These are phyloP conservation scores for Wickerhamomyces queroliae DNA, from an alignment of 805 yeast species.

Conservation along the genomic window DNA sequence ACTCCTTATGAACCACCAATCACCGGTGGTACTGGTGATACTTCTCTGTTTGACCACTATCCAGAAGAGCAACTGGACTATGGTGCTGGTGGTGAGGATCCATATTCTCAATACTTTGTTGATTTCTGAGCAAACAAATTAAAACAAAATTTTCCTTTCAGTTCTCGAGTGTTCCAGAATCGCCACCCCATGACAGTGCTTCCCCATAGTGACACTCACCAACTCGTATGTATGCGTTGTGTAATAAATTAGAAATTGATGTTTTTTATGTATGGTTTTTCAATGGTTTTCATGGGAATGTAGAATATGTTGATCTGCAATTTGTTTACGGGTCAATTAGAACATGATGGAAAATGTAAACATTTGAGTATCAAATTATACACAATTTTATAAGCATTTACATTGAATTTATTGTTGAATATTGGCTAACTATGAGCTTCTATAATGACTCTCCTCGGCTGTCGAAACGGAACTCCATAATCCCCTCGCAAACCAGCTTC, in stretches of 20 bases:
- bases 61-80: conserved; percentile 86
- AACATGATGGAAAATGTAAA: not conserved
- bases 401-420: not conserved
- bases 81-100: conserved; percentile 72
- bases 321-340: not conserved
- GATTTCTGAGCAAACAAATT: conserved; percentile 40
- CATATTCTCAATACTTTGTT: conserved; percentile 54
- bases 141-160: not conserved
- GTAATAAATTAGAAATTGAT: too few species aligned
- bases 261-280: too few species aligned
- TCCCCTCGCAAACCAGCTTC: not conserved
- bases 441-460: not conserved
- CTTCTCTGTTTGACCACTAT: conserved; percentile 75
- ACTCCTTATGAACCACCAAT: conserved; percentile 97
- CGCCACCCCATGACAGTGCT: too few species aligned
- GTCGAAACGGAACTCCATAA: not conserved
- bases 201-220: too few species aligned
- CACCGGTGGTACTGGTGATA: conserved; percentile 89
- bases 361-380: not conserved
- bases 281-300: not conserved
- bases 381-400: not conserved
- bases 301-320: not conserved
- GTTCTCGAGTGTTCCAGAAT: not conserved
- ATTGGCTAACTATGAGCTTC: too few species aligned
- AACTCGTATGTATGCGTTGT: too few species aligned